These are phyloP conservation scores for Microthlaspi erraticum DNA, from an alignment of 345 rosid species.

Conservation along the genomic window DNA sequence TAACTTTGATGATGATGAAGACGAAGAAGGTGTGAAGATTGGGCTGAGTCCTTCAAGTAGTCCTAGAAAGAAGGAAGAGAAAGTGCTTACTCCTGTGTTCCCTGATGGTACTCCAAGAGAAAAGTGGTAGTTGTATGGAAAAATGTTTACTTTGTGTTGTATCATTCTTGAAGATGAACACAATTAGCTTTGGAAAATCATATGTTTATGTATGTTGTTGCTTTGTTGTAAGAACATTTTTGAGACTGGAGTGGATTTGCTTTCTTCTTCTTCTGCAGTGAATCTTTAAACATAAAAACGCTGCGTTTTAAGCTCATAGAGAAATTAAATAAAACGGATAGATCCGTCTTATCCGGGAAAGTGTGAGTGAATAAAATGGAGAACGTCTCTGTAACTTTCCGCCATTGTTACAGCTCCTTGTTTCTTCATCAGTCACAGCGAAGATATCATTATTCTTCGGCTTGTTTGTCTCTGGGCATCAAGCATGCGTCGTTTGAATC, in stretches of 20 bases:
- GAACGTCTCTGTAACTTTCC: constrained; percentile 45
- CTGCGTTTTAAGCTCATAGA: constrained; percentile 28
- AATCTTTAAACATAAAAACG: constrained; percentile 17
- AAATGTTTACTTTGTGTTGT: constrained; percentile 7
- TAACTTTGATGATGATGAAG: constrained; percentile 57
- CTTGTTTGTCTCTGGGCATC: constrained; percentile 42
- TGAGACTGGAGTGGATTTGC: constrained; percentile 7
- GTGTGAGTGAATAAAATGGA: constrained; percentile 44
- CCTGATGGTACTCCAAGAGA: constrained; percentile 87
- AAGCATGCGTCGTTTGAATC: constrained; percentile 37
- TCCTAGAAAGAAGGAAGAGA: constrained; percentile 51
- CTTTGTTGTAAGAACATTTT: constrained; percentile 34
- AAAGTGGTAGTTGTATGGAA: constrained; percentile 68
- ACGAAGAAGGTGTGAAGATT: constrained; percentile 43
- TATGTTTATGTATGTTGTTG: constrained; percentile 28
- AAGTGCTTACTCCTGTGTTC: constrained; percentile 54
- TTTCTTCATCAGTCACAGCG: constrained; percentile 36
- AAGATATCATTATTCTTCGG: constrained; percentile 26
- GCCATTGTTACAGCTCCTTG: constrained; percentile 36
- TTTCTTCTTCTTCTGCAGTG: not conserved
- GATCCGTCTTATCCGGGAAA: constrained; percentile 21
- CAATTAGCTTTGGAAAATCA: constrained; percentile 23
- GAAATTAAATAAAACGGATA: not conserved
- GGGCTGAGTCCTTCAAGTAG: constrained; percentile 47
- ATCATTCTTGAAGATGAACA: constrained; percentile 35